Evolutionary conservation across 2,329 filamentous ascomycete genomes (phyloP).

Genomic region (Endocalyx cinctus): DNA sequence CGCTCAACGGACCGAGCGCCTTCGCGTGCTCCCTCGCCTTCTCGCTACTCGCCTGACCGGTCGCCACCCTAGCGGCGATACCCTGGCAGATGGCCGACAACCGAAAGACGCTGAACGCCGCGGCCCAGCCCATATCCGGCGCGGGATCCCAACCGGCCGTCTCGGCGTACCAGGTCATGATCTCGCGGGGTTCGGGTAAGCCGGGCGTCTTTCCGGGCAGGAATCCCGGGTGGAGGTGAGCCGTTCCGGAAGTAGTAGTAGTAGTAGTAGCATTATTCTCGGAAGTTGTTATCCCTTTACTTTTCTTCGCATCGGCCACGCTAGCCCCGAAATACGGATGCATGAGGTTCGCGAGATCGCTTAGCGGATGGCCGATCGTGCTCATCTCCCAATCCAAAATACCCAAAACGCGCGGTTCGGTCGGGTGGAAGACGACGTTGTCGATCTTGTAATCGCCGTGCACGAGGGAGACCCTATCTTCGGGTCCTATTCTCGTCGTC

Average conservation of each 20-base stretch:
- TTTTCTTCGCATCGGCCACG: background rate
- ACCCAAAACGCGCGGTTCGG: slow-evolving; percentile 81
- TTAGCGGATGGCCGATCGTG: slow-evolving; percentile 92
- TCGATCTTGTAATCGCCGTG: slow-evolving; percentile 98
- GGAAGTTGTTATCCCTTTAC: too few relatives aligned
- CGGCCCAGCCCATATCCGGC: slow-evolving; percentile 54
- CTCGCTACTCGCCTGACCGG: slow-evolving; percentile 83
- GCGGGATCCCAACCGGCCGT: slow-evolving; percentile 62
- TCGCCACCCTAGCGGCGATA: slow-evolving; percentile 82
- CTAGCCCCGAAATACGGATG: slow-evolving; percentile 35
- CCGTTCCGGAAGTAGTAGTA: slow-evolving; percentile 20
- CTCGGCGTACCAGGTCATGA: slow-evolving; percentile 62
- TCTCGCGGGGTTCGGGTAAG: slow-evolving; percentile 39
- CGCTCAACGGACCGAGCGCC: slow-evolving; percentile 66
- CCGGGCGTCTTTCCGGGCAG: slow-evolving; percentile 60
- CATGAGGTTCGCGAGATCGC: slow-evolving; percentile 79
- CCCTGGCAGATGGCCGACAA: slow-evolving; percentile 69
- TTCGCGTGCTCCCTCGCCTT: slow-evolving; percentile 69
- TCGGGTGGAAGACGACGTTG: slow-evolving; percentile 85
- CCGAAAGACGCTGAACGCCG: slow-evolving; percentile 59
- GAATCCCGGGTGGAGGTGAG: slow-evolving; percentile 44
- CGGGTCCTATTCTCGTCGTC: slow-evolving; percentile 60
- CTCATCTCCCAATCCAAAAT: slow-evolving; percentile 99
- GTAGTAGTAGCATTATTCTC: slow-evolving; percentile 22
- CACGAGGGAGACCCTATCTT: slow-evolving; percentile 73